Base-by-base conservation (phyloP, 257 asterid species). In the Scutellaria barbata region DNA sequence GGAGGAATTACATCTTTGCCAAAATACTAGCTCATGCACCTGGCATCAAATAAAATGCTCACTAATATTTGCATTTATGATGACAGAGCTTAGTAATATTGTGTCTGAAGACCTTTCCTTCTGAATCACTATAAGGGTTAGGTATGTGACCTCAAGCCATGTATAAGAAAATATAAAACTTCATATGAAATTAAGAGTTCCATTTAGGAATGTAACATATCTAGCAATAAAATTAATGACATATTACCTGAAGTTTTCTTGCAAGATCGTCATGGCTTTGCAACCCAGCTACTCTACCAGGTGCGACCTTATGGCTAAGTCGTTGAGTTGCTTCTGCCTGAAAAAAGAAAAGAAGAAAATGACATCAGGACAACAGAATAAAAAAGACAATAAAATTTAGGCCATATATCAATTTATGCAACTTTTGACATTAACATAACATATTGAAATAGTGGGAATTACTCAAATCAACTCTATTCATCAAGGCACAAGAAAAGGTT, bases 271-370 rank as follows among this genome's bases (percentile, higher is more conserved):
- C 95, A 67, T 89, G 97, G 79, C 90, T 89, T 75, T 81, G 91
- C 73, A 82, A 64, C 69, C 89, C 91, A 72, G 73, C 64, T 74
- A 69, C 72, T 80, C 76, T 77, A 54, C 76, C 76, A 42, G 89
- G 79, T 8, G 80, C 78, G 51, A 76, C 85, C 64, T 81, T 83
- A 76, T 85, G 85, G 85, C 83, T 82, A 56, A 87, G 85, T 77
- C 96, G 84, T 47, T 91, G 97, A 59, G 96, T 91, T 53, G 81
- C 92, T 83, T 85, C 96, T 48, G 97, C 95, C 97, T 91, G 84
- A 74, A 69, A 61, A 56, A 60, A 52, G 37, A 7, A 57, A 57
- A 51, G 30, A 53, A 46, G 16, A 72, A 37, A 1, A 10, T 8
- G 55, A 46, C 52, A 0, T 13, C 52, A 18, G 16, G 43, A 25